Evolutionary conservation across 768 basidiomycete genomes (phyloP).

Genomic region (Fistulinella prunicolor): DNA sequence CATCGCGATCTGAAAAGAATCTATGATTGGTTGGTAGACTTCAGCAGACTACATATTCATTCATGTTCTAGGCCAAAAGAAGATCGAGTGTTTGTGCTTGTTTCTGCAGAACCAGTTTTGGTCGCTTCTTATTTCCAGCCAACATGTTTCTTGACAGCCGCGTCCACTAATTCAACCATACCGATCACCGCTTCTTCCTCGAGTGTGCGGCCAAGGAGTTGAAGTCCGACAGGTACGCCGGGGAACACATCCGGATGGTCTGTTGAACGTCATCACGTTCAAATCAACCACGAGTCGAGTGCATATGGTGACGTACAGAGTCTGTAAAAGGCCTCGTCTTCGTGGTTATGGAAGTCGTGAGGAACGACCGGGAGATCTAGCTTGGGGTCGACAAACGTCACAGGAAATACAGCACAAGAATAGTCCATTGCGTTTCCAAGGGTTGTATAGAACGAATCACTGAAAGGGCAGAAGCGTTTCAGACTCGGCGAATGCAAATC

Average conservation of each 20-base stretch:
- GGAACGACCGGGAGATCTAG: constrained; percentile 36
- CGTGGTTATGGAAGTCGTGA: constrained; percentile 40
- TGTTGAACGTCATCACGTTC: constrained; percentile 12
- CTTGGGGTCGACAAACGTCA: constrained; percentile 42
- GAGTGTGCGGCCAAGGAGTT: constrained; percentile 44
- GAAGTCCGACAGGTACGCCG: constrained; percentile 46
- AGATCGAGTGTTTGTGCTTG: too few relatives aligned
- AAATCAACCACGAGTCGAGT: not conserved
- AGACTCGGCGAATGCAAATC: constrained; percentile 12
- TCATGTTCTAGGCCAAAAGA: too few relatives aligned
- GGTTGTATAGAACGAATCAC: constrained; percentile 43
- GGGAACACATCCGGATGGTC: constrained; percentile 45
- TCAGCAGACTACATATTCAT: too few relatives aligned
- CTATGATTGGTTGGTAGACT: too few relatives aligned
- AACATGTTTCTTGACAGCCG: constrained; percentile 30
- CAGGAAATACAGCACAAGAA: constrained; percentile 43
- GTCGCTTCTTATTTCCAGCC: not conserved
- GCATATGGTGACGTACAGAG: constrained; percentile 37
- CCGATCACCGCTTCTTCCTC: constrained; percentile 54
- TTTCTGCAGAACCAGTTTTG: too few relatives aligned
- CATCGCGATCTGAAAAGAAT: too few relatives aligned
- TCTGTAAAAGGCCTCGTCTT: constrained; percentile 44
- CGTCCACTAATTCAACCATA: constrained; percentile 45
- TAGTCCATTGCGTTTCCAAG: constrained; percentile 50
- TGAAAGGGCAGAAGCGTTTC: constrained; percentile 13